Conservation (phyloP, 2,329 filamentous ascomycete genomes). For the Graphilbum fragrans region DNA sequence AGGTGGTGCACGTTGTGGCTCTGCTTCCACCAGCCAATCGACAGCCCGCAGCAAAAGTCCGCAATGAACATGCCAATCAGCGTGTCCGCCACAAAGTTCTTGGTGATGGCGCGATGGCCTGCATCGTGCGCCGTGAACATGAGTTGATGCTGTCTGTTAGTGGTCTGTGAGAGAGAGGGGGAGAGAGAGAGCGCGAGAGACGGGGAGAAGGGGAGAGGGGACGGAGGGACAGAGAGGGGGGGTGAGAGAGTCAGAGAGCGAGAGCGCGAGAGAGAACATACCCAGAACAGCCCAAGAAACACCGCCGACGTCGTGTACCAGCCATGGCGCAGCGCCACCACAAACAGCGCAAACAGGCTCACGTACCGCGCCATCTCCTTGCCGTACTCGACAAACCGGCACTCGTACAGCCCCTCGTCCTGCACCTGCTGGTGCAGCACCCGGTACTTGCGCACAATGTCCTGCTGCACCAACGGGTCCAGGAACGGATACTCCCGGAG, state of each 20-base stretch:
- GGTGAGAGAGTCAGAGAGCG: neutral
- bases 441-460: slow-evolving; percentile 43
- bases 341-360: slow-evolving; percentile 35
- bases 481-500: slow-evolving; percentile 35
- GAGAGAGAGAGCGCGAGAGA: neutral
- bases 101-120: slow-evolving; percentile 50
- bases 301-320: slow-evolving; percentile 47
- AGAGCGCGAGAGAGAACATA: slow-evolving; percentile 14
- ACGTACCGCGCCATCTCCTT: slow-evolving; percentile 45
- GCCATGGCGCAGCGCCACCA: slow-evolving; percentile 28
- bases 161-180: slow-evolving; percentile 22
- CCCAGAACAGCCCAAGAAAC: slow-evolving; percentile 52
- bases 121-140: slow-evolving; percentile 59
- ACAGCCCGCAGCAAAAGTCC: slow-evolving; percentile 53
- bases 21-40: slow-evolving; percentile 59
- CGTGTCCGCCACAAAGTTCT: slow-evolving; percentile 44
- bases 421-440: slow-evolving; percentile 40
- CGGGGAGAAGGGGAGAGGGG: slow-evolving; percentile 21
- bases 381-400: slow-evolving; percentile 43
- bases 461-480: slow-evolving; percentile 38
- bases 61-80: slow-evolving; percentile 51
- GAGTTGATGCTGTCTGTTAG: slow-evolving; percentile 54
- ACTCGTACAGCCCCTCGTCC: slow-evolving; percentile 45
- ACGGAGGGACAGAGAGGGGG: slow-evolving; percentile 9
- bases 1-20: slow-evolving; percentile 59